A percentile compares a stretch with the other conserved stretches of the same genome.
phyloP scores from a whole-genome alignment of 352 stramenopile species.

The Globisporangium spinosum region DNA sequence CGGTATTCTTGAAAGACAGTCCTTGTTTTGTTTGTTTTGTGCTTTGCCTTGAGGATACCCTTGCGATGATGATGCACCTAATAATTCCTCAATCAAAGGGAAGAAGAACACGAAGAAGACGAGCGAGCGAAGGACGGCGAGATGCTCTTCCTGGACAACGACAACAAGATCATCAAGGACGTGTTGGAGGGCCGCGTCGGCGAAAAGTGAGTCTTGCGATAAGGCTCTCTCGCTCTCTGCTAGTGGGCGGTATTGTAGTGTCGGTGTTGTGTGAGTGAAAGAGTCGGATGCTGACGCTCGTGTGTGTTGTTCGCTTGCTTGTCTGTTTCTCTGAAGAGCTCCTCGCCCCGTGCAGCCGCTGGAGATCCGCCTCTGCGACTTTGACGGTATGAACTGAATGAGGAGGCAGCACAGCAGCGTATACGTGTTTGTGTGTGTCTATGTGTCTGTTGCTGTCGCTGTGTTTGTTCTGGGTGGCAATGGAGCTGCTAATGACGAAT shows the following conservation, averaged over 20 bases:
- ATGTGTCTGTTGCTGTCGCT: not conserved
- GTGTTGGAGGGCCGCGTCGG: conserved; percentile 68
- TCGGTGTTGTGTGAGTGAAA: not conserved
- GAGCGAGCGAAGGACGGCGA: conserved; percentile 3
- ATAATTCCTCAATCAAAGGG: conserved; percentile 13
- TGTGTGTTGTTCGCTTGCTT: not conserved
- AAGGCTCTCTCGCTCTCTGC: not conserved
- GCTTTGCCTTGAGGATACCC: not conserved
- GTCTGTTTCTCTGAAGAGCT: conserved; percentile 34
- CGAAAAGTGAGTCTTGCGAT: conserved; percentile 45
- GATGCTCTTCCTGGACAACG: conserved; percentile 83
- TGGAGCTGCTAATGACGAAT: not conserved
- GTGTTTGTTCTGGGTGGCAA: not conserved
- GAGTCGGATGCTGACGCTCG: not conserved
- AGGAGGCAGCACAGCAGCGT: not conserved
- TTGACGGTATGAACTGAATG: conserved; percentile 54
- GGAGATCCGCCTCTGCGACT: conserved; percentile 80
- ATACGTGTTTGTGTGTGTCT: not conserved
- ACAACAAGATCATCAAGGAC: conserved; percentile 89
- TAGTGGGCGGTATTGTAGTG: not conserved
- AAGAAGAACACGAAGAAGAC: conserved; percentile 24
- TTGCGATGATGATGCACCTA: not conserved
- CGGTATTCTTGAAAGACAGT: not conserved
- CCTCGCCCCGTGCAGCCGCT: conserved; percentile 69
- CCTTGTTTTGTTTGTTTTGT: no score